Base-by-base conservation (phyloP, 2,329 filamentous ascomycete genomes). In the Sarocladium strictum region DNA sequence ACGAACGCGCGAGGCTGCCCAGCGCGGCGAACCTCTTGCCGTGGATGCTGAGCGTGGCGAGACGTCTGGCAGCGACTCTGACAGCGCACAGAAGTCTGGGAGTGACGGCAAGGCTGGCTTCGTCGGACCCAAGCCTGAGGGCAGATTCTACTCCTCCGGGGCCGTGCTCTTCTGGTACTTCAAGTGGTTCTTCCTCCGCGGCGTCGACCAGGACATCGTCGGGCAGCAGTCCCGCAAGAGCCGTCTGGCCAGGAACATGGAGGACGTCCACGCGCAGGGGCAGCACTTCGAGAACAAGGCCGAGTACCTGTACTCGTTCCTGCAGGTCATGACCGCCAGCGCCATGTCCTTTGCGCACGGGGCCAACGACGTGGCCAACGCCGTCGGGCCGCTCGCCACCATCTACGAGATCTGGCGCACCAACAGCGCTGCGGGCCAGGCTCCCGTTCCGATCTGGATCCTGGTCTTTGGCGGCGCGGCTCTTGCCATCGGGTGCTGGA, bases 331-430 rank as follows among this genome's bases (percentile, higher is more conserved):
- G 11, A 76, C 77, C n/a, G 78, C 78, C 11, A 76, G 76, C 57
- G 77, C 78, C 19, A 76, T 77, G 15, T 79, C 76, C 7, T 80
- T 81, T 58, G 76, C 78, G 1, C 79, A 82, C 67, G 79, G 79
- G 55, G 76, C 77, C 55, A 81, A 81, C 64, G 79, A 82, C 58
- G 76, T 81, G 21, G 70, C 74, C 55, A 81, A 81, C 62, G 72
- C 75, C 37, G 72, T 76, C 49, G 75, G 75, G 23, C 78, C 77
- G 2, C 78, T 76, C 62, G 71, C 77, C 11, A 77, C 76, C 17
- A 76, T 78, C 49, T 81, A 77, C 65, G 66, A 72, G 11, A 73
- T 77, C 32, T 82, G 76, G 72, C 62, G 63, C 4, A 69, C 67
- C 1, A 77, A 77, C 14, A 60, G 62, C 3, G 65, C 75, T 2